Evolutionary conservation across 2,329 filamentous ascomycete genomes (phyloP).

Genomic region (Curvularia lunata): DNA sequence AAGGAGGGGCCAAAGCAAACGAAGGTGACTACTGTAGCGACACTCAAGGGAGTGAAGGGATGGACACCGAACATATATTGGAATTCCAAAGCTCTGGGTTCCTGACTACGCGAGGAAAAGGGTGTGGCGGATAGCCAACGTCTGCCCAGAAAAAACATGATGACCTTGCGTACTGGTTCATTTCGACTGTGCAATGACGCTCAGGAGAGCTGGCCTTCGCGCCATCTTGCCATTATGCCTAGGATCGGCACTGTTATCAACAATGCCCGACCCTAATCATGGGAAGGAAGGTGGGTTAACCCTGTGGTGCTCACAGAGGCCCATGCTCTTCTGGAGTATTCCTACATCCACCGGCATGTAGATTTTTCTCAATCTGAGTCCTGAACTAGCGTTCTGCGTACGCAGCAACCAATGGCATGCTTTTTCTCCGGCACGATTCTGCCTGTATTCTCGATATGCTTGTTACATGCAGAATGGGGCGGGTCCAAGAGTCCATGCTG

Average conservation of each 20-base stretch:
- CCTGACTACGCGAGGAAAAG: constrained; percentile 7
- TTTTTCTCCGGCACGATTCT: constrained; percentile 9
- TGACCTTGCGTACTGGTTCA: constrained; percentile 10
- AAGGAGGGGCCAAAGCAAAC: constrained; percentile 30
- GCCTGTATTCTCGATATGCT: constrained; percentile 3
- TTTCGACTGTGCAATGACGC: constrained; percentile 9
- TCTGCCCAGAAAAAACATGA: constrained; percentile 7
- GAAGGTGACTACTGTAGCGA: constrained; percentile 28
- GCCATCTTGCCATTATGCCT: constrained; percentile 6
- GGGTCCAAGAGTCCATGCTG: not conserved
- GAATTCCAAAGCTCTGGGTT: not conserved
- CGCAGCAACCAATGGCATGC: constrained; percentile 5
- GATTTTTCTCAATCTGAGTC: constrained; percentile 11
- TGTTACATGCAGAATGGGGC: constrained; percentile 4
- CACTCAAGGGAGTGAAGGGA: constrained; percentile 7
- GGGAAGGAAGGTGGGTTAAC: constrained; percentile 9
- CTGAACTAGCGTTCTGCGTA: constrained; percentile 3
- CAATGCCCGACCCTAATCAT: constrained; percentile 8
- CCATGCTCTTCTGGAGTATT: constrained; percentile 12
- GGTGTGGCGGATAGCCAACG: constrained; percentile 3
- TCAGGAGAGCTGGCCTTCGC: constrained; percentile 8
- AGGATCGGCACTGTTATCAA: constrained; percentile 15
- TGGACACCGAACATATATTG: constrained; percentile 13
- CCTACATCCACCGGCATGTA: constrained; percentile 1
- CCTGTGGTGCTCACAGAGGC: constrained; percentile 4